Base-by-base conservation (phyloP, 371 early-diverging fungal species). In the Actinomucor elegans region DNA sequence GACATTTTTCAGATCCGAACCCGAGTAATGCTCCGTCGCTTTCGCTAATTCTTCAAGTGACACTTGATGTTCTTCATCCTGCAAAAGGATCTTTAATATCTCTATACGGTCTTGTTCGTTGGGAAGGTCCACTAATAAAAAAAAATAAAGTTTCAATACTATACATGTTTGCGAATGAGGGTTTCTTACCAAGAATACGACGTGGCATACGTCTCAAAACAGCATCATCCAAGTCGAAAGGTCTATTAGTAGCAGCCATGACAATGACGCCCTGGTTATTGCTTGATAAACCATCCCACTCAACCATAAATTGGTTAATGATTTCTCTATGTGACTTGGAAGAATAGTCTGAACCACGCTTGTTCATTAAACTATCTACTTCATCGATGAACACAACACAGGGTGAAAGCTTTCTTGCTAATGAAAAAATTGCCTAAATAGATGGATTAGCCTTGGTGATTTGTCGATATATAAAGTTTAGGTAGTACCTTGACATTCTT, bases 311-410 rank as follows among this genome's bases (percentile, higher is more conserved):
- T 68, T 96, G 94, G 61, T 95, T 96, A 64, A 98, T 89, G 15
- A 98, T 92, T 64, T 98, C 98, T 53, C 79, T 85, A 45, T 78
- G 89, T 59, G 67, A 72, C 57, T 66, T 74, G 3, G 75, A 64
- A 5, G 64, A 53, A 20, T 68, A 59, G 21, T 75, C 79, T 5
- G 78, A 73, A 15, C 92, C 79, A 42, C 99, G 86, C 10, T 94
- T 83, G 12, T 87, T 84, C 77, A 99, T 90, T 21, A 99, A 69
- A 28, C 98, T 91, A 61, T 99, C 99, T 1, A 99, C 92, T 67
- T 99, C 99, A 71, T 99, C 99, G 52, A 99, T 80, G 61, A 99
- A 99, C 14, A 99, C 88, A 8, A 99, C 97, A 64, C 98, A 92
- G 1, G 99, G 99, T 10, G 91, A 74, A 5, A 97, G 71, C 60